A percentile compares a stretch with the other conserved stretches of the same genome.
Evolutionary conservation across 202 grass and related monocot genomes (phyloP).

Genomic region (Panicum virgatum): DNA sequence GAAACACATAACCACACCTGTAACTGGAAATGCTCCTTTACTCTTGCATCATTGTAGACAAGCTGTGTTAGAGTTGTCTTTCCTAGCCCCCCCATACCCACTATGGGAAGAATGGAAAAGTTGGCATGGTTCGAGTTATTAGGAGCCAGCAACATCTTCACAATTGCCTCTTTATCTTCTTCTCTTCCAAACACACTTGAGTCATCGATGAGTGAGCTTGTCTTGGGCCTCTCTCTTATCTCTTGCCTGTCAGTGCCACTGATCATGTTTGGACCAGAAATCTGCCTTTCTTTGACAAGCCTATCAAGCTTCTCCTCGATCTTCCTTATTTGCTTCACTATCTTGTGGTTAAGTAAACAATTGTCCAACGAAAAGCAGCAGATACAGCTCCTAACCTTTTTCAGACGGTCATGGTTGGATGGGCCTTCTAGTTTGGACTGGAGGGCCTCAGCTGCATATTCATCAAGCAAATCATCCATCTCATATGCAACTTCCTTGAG

Average conservation of each 20-base stretch:
- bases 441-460: conserved; percentile 49
- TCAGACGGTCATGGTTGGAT: conserved; percentile 33
- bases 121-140: not conserved
- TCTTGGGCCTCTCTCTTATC: conserved; percentile 50
- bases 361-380: conserved; percentile 46
- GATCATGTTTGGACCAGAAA: conserved; percentile 49
- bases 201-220: conserved; percentile 68
- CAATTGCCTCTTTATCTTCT: conserved; percentile 64
- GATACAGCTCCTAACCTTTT: conserved; percentile 48
- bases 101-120: conserved; percentile 61
- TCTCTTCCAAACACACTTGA: conserved; percentile 67
- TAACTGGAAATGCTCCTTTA: conserved; percentile 57
- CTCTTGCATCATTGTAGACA: conserved; percentile 63
- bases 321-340: conserved; percentile 48
- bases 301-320: conserved; percentile 54
- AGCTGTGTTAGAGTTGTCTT: conserved; percentile 77
- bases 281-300: conserved; percentile 59
- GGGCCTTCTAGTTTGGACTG: conserved; percentile 43
- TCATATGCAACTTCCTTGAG: conserved; percentile 68
- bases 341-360: conserved; percentile 47
- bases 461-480: conserved; percentile 74
- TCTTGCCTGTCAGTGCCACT: conserved; percentile 24
- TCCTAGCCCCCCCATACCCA: conserved; percentile 75
- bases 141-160: conserved; percentile 45
- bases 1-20: conserved; percentile 79